These are phyloP conservation scores for Fusarium cyanostomum DNA, from an alignment of 2,329 filamentous ascomycete species.

Conservation along the genomic window DNA sequence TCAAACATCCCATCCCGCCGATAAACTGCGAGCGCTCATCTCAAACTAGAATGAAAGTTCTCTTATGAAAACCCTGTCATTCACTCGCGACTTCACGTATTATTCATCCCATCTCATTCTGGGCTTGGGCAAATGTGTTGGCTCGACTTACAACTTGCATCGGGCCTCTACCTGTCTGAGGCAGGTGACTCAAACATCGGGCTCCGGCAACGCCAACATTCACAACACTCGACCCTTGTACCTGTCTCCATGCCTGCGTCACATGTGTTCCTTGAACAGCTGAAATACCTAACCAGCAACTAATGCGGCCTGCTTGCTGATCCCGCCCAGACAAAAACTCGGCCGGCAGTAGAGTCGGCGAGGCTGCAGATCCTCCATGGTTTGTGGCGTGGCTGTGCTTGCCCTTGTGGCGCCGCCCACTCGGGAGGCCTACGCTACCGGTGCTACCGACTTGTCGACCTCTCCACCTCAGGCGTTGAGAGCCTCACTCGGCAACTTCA, in stretches of 20 bases:
- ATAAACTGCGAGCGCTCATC: no score
- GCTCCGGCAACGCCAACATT: slow-evolving; percentile 1
- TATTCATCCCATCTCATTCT: background rate
- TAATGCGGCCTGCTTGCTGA: slow-evolving; percentile 30
- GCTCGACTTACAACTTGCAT: background rate
- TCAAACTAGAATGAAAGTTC: background rate
- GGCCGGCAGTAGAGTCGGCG: slow-evolving; percentile 19
- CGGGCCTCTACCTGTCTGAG: slow-evolving; percentile 2
- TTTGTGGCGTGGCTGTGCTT: slow-evolving; percentile 30
- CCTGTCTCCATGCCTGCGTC: background rate
- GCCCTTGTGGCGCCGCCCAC: slow-evolving; percentile 27
- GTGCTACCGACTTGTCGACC: slow-evolving; percentile 10
- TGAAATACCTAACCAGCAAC: slow-evolving; percentile 33
- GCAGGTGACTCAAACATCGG: slow-evolving; percentile 11
- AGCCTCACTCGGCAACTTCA: slow-evolving; percentile 16
- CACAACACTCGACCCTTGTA: background rate
- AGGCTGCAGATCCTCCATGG: slow-evolving; percentile 31
- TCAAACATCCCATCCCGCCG: background rate
- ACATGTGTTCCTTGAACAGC: slow-evolving; percentile 39
- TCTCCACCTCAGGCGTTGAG: background rate
- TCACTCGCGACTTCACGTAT: background rate
- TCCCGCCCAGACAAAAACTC: slow-evolving; percentile 9
- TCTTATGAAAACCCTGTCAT: background rate
- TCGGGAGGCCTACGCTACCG: slow-evolving; percentile 34
- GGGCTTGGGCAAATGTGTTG: background rate